A percentile compares a stretch with the other conserved stretches of the same genome.
phyloP scores from a whole-genome alignment of 2,329 filamentous ascomycete species.

The Diaporthe sp. region DNA sequence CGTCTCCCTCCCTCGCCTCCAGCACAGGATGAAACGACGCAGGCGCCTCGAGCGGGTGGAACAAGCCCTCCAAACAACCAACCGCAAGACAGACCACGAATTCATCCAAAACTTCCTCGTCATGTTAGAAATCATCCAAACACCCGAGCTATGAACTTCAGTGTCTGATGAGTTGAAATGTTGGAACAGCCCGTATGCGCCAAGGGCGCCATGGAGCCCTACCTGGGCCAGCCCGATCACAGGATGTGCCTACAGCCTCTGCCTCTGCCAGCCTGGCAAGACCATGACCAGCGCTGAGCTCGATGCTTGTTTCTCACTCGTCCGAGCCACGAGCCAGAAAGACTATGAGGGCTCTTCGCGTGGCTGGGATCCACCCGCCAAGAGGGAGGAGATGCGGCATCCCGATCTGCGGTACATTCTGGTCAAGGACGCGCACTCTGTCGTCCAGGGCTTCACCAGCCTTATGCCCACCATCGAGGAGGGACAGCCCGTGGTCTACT shows the following conservation, averaged over 20 bases:
- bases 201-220: slow-evolving; percentile 46
- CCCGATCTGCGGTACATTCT: slow-evolving; percentile 78
- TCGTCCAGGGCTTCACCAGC: slow-evolving; percentile 71
- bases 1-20: not conserved
- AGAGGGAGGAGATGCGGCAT: slow-evolving; percentile 78
- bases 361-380: slow-evolving; percentile 75
- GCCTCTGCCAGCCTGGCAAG: slow-evolving; percentile 54
- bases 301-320: slow-evolving; percentile 66
- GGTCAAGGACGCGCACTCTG: slow-evolving; percentile 56
- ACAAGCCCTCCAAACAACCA: slow-evolving; percentile 24
- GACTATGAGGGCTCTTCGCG: slow-evolving; percentile 74
- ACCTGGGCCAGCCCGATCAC: slow-evolving; percentile 67
- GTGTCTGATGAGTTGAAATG: not conserved
- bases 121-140: slow-evolving; percentile 16
- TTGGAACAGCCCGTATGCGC: not conserved
- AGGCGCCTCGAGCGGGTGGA: slow-evolving; percentile 30
- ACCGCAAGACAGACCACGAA: slow-evolving; percentile 27
- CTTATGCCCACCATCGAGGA: slow-evolving; percentile 81
- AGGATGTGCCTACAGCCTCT: slow-evolving; percentile 57
- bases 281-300: slow-evolving; percentile 61
- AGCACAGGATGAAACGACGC: slow-evolving; percentile 17
- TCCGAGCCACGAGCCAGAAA: slow-evolving; percentile 73
- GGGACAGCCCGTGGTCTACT: slow-evolving; percentile 76
- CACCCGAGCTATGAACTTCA: not conserved
- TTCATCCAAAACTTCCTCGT: slow-evolving; percentile 34